Evolutionary conservation across 2,329 filamentous ascomycete genomes (phyloP), one percentile per base, ranked within the genome.

Genomic region (Salinomyces thailandicus): DNA sequence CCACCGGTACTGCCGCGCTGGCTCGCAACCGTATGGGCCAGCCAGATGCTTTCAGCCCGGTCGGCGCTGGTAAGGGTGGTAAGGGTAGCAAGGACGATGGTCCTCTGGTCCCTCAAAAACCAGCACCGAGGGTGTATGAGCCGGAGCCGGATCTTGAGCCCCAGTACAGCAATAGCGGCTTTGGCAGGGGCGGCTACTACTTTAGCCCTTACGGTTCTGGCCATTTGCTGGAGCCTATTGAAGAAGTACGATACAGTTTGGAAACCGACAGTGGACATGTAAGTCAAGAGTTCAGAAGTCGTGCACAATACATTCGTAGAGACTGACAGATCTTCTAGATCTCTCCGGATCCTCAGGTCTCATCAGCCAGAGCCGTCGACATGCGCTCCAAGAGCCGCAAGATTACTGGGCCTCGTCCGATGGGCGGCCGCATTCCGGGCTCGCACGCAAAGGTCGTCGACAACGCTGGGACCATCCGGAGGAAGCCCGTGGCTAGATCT

Each of bases 41-140:
- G 19, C 37, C 45, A 17, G 51, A 18, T 9, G 47, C 50, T 0
- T 36, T 47, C 31, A 54, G 48, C 24, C 53, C 53, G 1, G 39
- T 44, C 16, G 53, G 54, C 39, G 45, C 46, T 22, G 38, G 39
- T 33, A n/a, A n/a, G n/a, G 40, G 38, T 27, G 34, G 68, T n/a
- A 66, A 69, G 12, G 73, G 73, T 50, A 55, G 71, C 39, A 62
- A 61, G 38, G 72, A 77, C 38, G 68, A 75, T 15, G 74, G 72
- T 0, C 75, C 75, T 5, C 59, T 79, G 31, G 60, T 79, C 15
- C 75, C 75, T 11, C 66, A 43, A 22, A 39, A 48, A 37, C 47
- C 46, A 12, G 15, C 13, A 12, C 43, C 49, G 41, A 45, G 40
- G 33, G 36, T 35, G 13, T 38, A 47, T 26, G 41, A 50, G 27